Conservation (phyloP, 2,329 filamentous ascomycete species). For the Hymenoscyphus salicellus region DNA sequence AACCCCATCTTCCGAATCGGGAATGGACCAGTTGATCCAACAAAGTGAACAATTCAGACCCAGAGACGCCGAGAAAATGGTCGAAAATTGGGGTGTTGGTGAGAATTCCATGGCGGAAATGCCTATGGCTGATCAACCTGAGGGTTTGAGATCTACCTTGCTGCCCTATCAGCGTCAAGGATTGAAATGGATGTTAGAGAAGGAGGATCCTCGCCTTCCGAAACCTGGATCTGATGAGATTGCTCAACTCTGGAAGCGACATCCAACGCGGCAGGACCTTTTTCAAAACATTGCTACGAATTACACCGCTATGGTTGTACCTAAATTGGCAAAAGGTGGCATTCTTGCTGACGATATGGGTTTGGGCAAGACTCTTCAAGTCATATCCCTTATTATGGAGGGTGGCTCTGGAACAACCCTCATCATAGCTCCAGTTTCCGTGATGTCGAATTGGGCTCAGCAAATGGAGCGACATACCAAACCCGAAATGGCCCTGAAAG, state of each 20-base stretch:
- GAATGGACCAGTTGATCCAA: conserved; percentile 56
- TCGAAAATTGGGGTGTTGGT: conserved; percentile 48
- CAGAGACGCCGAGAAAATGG: conserved; percentile 67
- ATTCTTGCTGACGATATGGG: conserved; percentile 94
- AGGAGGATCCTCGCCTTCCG: conserved; percentile 69
- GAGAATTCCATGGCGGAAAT: conserved; percentile 69
- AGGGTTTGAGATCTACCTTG: conserved; percentile 61
- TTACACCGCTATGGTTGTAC: conserved; percentile 56
- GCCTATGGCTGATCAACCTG: conserved; percentile 69
- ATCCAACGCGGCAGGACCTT: conserved; percentile 37
- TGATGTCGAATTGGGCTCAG: conserved; percentile 87
- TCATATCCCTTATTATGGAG: conserved; percentile 72
- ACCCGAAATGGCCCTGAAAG: conserved; percentile 56
- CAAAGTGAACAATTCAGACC: conserved; percentile 64
- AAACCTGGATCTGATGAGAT: conserved; percentile 54
- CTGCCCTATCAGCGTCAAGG: conserved; percentile 79
- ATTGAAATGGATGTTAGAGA: conserved; percentile 75
- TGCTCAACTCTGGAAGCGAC: conserved; percentile 74
- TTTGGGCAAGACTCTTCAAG: conserved; percentile 83
- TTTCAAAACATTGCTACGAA: conserved; percentile 71
- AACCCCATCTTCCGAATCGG: conserved; percentile 16
- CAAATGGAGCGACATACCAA: conserved; percentile 74
- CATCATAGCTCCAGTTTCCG: conserved; percentile 76
- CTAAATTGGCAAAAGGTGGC: conserved; percentile 70
- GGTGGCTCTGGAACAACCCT: conserved; percentile 62